Percentiles rank a stretch among this genome's conserved stretches.
These are phyloP conservation scores for Trichoderma cornu-damae DNA, from an alignment of 2,329 filamentous ascomycete species.

Conservation along the genomic window DNA sequence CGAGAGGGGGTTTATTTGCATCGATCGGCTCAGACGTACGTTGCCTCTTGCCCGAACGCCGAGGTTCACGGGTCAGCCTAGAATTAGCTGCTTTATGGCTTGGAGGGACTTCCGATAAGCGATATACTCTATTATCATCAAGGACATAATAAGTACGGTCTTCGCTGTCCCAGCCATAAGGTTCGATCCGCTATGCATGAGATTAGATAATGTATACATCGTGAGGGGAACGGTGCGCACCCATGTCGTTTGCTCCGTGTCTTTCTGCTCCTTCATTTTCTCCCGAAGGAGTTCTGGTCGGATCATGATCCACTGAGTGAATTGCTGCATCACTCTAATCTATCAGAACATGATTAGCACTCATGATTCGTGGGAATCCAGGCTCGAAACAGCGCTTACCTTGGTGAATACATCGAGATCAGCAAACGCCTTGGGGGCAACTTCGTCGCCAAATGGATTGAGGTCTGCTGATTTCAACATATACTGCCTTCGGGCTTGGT, in stretches of 20 bases:
- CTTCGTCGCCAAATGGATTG: slow-evolving; percentile 81
- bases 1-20: slow-evolving; percentile 36
- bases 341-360: slow-evolving; percentile 27
- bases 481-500: slow-evolving; percentile 88
- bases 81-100: slow-evolving; percentile 50
- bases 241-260: slow-evolving; percentile 77
- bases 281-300: slow-evolving; percentile 84
- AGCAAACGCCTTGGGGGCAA: slow-evolving; percentile 66
- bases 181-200: slow-evolving; percentile 60
- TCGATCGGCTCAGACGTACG: slow-evolving; percentile 44
- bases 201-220: slow-evolving; percentile 21
- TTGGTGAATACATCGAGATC: slow-evolving; percentile 81
- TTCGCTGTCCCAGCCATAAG: slow-evolving; percentile 81
- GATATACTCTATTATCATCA: slow-evolving; percentile 90
- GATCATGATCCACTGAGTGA: slow-evolving; percentile 83
- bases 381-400: slow-evolving; percentile 38
- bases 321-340: slow-evolving; percentile 76
- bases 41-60: slow-evolving; percentile 67
- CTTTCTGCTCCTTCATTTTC: slow-evolving; percentile 75
- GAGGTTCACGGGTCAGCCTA: slow-evolving; percentile 45
- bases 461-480: slow-evolving; percentile 68
- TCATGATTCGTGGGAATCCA: background rate
- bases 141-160: slow-evolving; percentile 86
- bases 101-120: slow-evolving; percentile 67
- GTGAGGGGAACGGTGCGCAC: slow-evolving; percentile 44